Percentiles rank a stretch among this genome's conserved stretches.
These are phyloP conservation scores for Solanum ahanhuiri DNA, from an alignment of 257 asterid genomes.

Conservation along the genomic window DNA sequence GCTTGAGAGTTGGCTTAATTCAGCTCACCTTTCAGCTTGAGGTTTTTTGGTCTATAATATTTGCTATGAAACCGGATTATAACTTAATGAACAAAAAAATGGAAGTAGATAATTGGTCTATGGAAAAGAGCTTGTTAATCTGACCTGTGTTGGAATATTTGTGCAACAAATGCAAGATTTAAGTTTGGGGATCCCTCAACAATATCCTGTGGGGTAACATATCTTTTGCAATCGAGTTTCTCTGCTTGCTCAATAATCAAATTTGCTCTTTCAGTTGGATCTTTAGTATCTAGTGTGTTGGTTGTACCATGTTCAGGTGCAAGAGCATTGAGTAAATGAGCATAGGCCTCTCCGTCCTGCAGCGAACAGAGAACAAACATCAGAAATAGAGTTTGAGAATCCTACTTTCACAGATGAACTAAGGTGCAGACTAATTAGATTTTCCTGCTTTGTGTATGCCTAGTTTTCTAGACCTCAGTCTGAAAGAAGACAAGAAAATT, in stretches of 20 bases:
- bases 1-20: background rate
- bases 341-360: conserved; percentile 97
- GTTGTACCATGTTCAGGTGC: conserved; percentile 87
- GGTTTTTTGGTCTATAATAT: background rate
- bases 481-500: no score
- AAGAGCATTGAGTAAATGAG: conserved; percentile 75
- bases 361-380: background rate
- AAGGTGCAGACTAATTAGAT: background rate
- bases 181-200: conserved; percentile 82
- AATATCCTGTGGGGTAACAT: conserved; percentile 74
- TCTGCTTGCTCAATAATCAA: conserved; percentile 88
- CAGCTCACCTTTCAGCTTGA: background rate
- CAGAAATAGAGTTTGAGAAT: background rate
- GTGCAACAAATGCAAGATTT: conserved; percentile 97
- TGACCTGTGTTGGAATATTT: conserved; percentile 87
- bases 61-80: background rate
- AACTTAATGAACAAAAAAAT: background rate
- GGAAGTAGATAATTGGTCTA: background rate
- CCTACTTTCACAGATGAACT: background rate
- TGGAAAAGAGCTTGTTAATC: background rate
- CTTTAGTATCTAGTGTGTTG: conserved; percentile 44
- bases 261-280: conserved; percentile 86
- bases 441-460: background rate
- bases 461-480: no score
- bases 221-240: conserved; percentile 80